Conservation (phyloP, 176 grass and related monocot species). For the Hsuehochloa calcarea region DNA sequence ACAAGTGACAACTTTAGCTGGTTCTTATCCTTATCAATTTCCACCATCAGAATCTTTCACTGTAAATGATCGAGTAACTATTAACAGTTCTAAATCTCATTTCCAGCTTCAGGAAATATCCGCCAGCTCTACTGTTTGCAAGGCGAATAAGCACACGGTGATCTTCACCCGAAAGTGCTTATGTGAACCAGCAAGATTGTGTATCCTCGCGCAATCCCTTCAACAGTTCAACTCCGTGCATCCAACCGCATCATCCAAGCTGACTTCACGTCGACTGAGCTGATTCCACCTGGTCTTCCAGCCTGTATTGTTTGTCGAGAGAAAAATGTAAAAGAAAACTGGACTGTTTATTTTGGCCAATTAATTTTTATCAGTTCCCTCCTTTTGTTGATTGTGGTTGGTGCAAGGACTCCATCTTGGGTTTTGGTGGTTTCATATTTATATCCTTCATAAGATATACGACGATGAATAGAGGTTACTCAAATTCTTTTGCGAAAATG, state of each 20-base stretch:
- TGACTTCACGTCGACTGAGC: conserved; percentile 10
- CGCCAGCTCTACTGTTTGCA: conserved; percentile 74
- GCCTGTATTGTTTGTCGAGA: conserved; percentile 6
- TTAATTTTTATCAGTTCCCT: conserved; percentile 27
- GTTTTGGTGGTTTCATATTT: conserved; percentile 10
- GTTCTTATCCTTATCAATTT: conserved; percentile 1
- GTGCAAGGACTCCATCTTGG: not conserved
- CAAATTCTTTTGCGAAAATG: conserved; percentile 13
- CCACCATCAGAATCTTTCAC: not conserved
- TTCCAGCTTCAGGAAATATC: conserved; percentile 87
- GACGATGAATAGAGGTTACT: not conserved
- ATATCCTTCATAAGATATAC: not conserved
- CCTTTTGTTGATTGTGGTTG: conserved; percentile 9
- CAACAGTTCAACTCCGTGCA: not conserved
- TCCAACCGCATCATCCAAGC: not conserved
- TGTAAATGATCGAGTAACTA: not conserved
- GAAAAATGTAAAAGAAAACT: conserved; percentile 33
- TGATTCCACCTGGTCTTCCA: not conserved
- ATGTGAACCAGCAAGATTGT: not conserved
- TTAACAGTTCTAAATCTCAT: not conserved
- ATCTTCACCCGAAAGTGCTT: not conserved
- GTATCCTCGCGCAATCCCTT: conserved; percentile 21
- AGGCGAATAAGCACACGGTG: conserved; percentile 39
- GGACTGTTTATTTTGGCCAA: conserved; percentile 6
- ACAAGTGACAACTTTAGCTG: not conserved